Base-by-base conservation (phyloP, 768 basidiomycete genomes). In the Hygrophorus russula region DNA sequence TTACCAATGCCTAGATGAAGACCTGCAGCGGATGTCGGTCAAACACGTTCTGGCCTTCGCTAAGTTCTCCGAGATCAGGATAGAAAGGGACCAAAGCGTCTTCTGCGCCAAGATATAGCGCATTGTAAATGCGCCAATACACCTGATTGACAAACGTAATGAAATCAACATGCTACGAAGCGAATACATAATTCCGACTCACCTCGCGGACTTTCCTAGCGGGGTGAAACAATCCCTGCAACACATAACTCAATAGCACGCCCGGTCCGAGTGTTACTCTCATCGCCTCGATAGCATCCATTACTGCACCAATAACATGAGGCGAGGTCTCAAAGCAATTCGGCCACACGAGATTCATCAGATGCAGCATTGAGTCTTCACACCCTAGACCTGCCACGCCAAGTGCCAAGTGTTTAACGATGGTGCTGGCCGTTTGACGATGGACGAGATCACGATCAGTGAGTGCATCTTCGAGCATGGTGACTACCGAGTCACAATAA, bases 231-330 rank as follows among this genome's bases (percentile, higher is more conserved):
- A 99, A 66, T 3, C 96, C 96, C 58, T 96, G 93, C 4, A 98
- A 68, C 32, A 89, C 81, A 59, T 98, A 97, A 58, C 84, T 87
- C 45, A 98, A 68, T 38, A 99, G 67, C 5, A 96, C 76, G 29
- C 96, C 94, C 0, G 94, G 91, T 1, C 96, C 96, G 33, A 98
- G 69, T 6, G 92, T 91, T 33, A 98, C 86, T 17, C 93, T 76
- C 92, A 98, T 97, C 1, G 89, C 88, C 63, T 98, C 96, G 53
- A 99, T 74, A 0, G 96, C 96, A 39, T 98, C 96, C 89, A 97
- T 93, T 34, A 98, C 89, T 4, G 92, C 89, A 27, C 90, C 91
- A 49, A 98, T 97, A 47, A 99, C 93, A 64, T 99, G 96, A 4
- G 96, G 96, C 11, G 85, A 90, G 1, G 93, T 94, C 68, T 97